Percentiles rank a stretch among this genome's conserved stretches.
phyloP scores from a whole-genome alignment of 169 alveolate genomes.

The Cryptosporidium xiaoi region DNA sequence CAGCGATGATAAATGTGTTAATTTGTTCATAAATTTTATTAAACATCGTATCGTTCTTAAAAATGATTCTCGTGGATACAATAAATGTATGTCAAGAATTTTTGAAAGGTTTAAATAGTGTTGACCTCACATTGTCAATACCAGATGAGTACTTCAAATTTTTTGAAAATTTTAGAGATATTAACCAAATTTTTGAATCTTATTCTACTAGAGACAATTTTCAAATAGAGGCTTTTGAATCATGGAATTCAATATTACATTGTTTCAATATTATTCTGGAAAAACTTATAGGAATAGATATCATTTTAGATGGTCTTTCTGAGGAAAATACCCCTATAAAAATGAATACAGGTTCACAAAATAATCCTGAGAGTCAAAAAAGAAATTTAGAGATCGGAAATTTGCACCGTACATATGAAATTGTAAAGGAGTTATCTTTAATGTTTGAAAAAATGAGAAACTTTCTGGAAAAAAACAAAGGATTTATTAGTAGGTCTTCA shows the following conservation, averaged over 20 bases:
- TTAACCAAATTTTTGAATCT: slow-evolving; percentile 1
- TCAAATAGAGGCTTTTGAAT: slow-evolving; percentile 8
- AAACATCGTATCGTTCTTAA: too few relatives aligned
- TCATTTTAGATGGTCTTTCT: not conserved
- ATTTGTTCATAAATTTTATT: too few relatives aligned
- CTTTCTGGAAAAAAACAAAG: slow-evolving; percentile 19
- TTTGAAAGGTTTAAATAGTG: not conserved
- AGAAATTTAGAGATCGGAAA: not conserved
- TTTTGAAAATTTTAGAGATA: slow-evolving; percentile 21
- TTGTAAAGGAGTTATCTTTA: slow-evolving; percentile 22
- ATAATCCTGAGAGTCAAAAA: not conserved
- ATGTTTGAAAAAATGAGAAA: slow-evolving; percentile 32
- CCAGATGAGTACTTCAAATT: not conserved
- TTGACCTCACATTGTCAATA: not conserved
- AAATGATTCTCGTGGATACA: not conserved
- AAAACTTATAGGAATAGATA: slow-evolving; percentile 1
- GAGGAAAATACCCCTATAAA: not conserved
- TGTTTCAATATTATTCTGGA: slow-evolving; percentile 37
- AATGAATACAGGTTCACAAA: not conserved
- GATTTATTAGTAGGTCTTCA: slow-evolving; percentile 16
- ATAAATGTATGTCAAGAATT: slow-evolving; percentile 16
- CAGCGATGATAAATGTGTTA: too few relatives aligned
- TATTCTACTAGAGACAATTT: slow-evolving; percentile 4
- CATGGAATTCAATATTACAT: slow-evolving; percentile 30
- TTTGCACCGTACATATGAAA: not conserved